These are phyloP conservation scores for Pestalotiopsis sp. DNA, from an alignment of 2,329 filamentous ascomycete genomes.

Conservation along the genomic window DNA sequence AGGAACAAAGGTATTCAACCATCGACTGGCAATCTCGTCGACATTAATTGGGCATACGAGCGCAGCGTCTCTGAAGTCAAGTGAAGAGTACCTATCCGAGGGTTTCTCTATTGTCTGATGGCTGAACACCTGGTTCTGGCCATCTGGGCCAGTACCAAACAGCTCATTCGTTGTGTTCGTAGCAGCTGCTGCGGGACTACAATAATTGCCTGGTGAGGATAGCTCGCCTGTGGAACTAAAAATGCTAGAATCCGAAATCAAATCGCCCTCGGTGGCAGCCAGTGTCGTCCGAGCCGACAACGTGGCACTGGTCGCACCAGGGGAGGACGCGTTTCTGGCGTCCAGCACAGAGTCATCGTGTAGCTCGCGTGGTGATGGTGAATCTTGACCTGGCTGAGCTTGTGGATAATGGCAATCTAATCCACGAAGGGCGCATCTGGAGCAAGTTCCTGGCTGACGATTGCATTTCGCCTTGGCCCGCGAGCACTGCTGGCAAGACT, in stretches of 20 bases:
- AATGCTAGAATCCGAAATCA: too few relatives aligned
- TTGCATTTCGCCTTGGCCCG: conserved; percentile 43
- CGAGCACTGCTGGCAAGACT: conserved; percentile 40
- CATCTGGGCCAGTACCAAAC: not conserved
- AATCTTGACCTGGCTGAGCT: not conserved
- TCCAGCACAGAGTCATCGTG: not conserved
- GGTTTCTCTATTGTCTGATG: not conserved
- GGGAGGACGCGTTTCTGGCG: not conserved
- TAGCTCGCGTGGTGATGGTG: not conserved
- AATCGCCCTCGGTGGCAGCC: too few relatives aligned
- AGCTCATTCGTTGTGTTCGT: too few relatives aligned
- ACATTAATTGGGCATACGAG: conserved; percentile 49
- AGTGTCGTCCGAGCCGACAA: too few relatives aligned
- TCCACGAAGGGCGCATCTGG: conserved; percentile 32
- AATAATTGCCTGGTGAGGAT: not conserved
- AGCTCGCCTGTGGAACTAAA: too few relatives aligned
- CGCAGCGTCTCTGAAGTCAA: conserved; percentile 37
- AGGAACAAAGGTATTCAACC: conserved; percentile 50
- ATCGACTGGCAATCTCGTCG: conserved; percentile 49
- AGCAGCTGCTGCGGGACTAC: not conserved
- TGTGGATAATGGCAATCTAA: conserved; percentile 34
- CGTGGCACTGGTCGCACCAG: not conserved
- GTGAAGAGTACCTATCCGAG: not conserved
- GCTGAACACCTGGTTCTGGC: not conserved
- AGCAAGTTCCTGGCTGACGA: conserved; percentile 33